Conservation (phyloP, 208 protist genomes). For the Trypanosoma grayi region DNA sequence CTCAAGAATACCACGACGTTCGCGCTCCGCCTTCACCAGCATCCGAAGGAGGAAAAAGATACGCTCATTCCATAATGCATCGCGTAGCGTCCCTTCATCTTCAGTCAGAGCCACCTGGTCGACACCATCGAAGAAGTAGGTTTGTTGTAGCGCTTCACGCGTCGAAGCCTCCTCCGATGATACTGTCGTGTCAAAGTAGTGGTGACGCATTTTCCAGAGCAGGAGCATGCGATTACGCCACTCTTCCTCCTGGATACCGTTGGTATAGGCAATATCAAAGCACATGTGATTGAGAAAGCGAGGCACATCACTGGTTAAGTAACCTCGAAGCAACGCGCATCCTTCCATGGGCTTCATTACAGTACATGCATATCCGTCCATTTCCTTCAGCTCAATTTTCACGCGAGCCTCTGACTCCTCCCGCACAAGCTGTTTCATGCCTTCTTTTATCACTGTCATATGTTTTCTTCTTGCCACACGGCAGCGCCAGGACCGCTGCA, state of each 20-base stretch:
- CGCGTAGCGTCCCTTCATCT: conserved; percentile 17
- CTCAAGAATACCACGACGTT: conserved; percentile 10
- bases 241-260: conserved; percentile 36
- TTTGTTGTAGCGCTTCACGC: conserved; percentile 23
- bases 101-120: conserved; percentile 15
- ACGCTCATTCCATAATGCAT: conserved; percentile 24
- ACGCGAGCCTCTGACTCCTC: conserved; percentile 16
- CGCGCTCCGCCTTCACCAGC: conserved; percentile 25
- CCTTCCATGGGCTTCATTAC: conserved; percentile 24
- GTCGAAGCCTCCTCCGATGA: conserved; percentile 21
- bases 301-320: conserved; percentile 21
- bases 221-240: conserved; percentile 41
- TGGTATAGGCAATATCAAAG: conserved; percentile 12
- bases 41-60: conserved; percentile 37
- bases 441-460: not conserved
- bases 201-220: conserved; percentile 61
- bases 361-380: conserved; percentile 13
- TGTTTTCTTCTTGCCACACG: not conserved
- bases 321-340: not conserved
- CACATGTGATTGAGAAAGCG: conserved; percentile 19
- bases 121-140: conserved; percentile 20
- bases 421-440: conserved; percentile 21
- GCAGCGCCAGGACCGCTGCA: conserved; percentile 22
- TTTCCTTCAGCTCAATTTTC: conserved; percentile 24
- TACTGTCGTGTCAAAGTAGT: conserved; percentile 28